Percentiles rank a stretch among this genome's conserved stretches.
These are phyloP conservation scores for Coemansia sp. DNA, from an alignment of 192 early-diverging fungal species.

Conservation along the genomic window DNA sequence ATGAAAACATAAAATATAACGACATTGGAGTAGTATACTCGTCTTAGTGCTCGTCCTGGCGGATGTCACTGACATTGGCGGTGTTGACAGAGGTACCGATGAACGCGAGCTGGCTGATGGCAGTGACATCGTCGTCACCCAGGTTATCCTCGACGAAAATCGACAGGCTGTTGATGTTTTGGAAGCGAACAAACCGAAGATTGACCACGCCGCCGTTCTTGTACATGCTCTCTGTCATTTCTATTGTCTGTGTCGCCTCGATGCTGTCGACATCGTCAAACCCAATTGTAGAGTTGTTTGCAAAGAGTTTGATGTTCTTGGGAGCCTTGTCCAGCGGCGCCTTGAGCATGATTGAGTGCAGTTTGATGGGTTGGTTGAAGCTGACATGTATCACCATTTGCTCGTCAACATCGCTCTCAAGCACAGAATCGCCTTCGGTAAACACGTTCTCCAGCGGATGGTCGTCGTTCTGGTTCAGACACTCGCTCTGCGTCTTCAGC, in stretches of 20 bases:
- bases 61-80: constrained; percentile 58
- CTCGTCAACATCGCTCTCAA: constrained; percentile 96
- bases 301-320: constrained; percentile 83
- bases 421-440: constrained; percentile 62
- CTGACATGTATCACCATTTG: constrained; percentile 85
- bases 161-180: constrained; percentile 78
- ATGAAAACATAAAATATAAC: neutral
- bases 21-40: neutral
- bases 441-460: constrained; percentile 78
- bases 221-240: constrained; percentile 69
- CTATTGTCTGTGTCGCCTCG: constrained; percentile 74
- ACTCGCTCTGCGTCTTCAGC: constrained; percentile 70
- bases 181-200: constrained; percentile 93
- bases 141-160: constrained; percentile 89
- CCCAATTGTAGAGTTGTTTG: constrained; percentile 75
- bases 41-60: constrained; percentile 25
- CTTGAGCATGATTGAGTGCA: constrained; percentile 59
- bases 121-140: constrained; percentile 78
- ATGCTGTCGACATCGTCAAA: constrained; percentile 87
- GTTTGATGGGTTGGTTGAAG: constrained; percentile 80
- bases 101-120: constrained; percentile 74
- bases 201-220: constrained; percentile 65
- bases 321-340: constrained; percentile 70
- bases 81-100: constrained; percentile 71
- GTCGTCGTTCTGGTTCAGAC: constrained; percentile 82